Conservation (phyloP, 345 rosid genomes). For the Clausena lansium region DNA sequence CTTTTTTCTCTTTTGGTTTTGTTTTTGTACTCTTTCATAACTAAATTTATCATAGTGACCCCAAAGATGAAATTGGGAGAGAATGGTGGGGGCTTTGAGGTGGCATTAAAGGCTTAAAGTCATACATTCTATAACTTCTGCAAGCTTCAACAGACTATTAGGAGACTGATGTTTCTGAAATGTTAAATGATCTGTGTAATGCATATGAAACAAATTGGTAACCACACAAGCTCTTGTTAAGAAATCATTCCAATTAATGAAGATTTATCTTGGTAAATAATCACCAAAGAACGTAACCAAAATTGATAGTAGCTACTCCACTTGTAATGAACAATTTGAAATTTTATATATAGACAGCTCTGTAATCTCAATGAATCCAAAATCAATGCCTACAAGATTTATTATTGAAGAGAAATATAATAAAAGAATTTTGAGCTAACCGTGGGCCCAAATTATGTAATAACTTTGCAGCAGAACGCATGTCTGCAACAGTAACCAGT, state of each 20-base stretch:
- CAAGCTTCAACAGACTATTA: no score
- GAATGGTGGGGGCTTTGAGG: no score
- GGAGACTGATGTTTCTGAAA: no score
- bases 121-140: no score
- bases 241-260: no score
- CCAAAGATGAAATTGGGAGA: not conserved
- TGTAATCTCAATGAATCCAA: not conserved
- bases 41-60: not conserved
- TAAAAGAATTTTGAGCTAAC: constrained; percentile 35
- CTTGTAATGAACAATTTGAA: not conserved
- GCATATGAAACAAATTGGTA: not conserved
- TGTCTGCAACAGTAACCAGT: constrained; percentile 64
- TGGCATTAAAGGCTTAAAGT: no score
- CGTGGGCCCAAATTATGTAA: constrained; percentile 81
- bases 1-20: no score
- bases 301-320: not conserved
- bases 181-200: not conserved
- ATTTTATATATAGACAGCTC: not conserved
- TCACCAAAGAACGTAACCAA: not conserved
- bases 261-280: not conserved
- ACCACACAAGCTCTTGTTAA: no score
- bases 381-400: not conserved
- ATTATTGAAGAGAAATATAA: not conserved
- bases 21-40: no score
- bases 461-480: constrained; percentile 70